Evolutionary conservation across 345 rosid genomes (phyloP), one percentile per base, ranked within the genome.

Genomic region (Kandelia obovata): DNA sequence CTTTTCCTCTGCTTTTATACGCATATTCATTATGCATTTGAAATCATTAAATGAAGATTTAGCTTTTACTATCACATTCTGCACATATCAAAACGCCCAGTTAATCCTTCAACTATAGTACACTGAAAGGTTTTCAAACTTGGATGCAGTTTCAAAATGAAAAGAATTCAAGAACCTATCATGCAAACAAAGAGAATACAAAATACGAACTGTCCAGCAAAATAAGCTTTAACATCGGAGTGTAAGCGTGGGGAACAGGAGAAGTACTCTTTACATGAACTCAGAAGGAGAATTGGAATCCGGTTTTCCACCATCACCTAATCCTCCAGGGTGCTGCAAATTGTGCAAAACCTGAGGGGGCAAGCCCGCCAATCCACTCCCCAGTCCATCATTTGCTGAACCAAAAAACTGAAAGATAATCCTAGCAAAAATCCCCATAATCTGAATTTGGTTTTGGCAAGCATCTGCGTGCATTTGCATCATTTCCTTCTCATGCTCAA

Each of bases 381-480:
- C 81, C 69, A 88, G 55, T 5, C 85, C 90, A 75, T 85, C 96
- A 60, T 70, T 83, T 0, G 84, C 80, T 0, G 84, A 76, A 46
- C 92, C 89, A 16, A 82, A 87, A 74, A 87, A 84, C 79, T 87
- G 92, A 62, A 86, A 89, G 20, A 83, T 68, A 53, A 87, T 70
- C 81, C 96, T 74, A 68, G 86, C 86, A 90, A 87, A 81, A 26
- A 87, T 75, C 52, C 89, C 87, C 0, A 87, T 80, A 65, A 87
- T 84, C 83, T 89, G 92, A 87, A 89, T 82, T 68, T 89, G 91
- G 73, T 81, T 89, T 75, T 87, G 91, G 77, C 85, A 85, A 0
- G 90, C 90, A 46, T 87, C 92, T 0, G 84, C 91, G 8, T 87
- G 92, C 84, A 89, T 81, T 69, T 87, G 90, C 87, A 87, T 81